These are phyloP conservation scores for Populus trichocarpa DNA, from an alignment of 441 rosid species.

Conservation along the genomic window DNA sequence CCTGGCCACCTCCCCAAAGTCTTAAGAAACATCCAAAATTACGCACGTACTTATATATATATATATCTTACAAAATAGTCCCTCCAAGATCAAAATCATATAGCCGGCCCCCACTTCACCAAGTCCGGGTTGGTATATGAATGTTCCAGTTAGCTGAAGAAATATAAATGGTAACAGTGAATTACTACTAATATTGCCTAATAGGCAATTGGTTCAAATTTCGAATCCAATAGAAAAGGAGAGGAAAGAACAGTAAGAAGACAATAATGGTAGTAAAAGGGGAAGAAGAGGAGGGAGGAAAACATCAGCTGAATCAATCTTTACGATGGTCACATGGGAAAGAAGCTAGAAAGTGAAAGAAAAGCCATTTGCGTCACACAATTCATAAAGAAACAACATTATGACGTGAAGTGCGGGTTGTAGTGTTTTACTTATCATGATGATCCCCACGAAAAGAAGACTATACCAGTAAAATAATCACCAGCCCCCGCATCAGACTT, in stretches of 20 bases:
- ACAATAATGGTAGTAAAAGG: constrained; percentile 4
- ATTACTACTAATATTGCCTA: background rate
- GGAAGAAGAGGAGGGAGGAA: background rate
- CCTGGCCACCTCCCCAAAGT: no score
- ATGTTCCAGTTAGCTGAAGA: background rate
- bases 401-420: constrained; percentile 14
- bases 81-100: background rate
- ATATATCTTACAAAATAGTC: background rate
- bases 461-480: constrained; percentile 11
- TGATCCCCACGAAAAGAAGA: constrained; percentile 19
- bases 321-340: constrained; percentile 29
- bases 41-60: no score
- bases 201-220: constrained; percentile 11
- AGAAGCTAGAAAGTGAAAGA: constrained; percentile 17
- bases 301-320: background rate
- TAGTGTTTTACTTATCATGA: background rate
- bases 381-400: constrained; percentile 28
- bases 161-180: background rate
- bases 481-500: constrained; percentile 6
- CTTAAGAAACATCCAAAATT: no score
- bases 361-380: constrained; percentile 22
- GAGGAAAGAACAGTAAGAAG: background rate
- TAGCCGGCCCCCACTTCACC: background rate
- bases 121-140: background rate
- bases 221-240: background rate